Percentiles rank a stretch among this genome's conserved stretches.
Evolutionary conservation across 2,329 filamentous ascomycete genomes (phyloP).

Genomic region (Alternaria triticina): DNA sequence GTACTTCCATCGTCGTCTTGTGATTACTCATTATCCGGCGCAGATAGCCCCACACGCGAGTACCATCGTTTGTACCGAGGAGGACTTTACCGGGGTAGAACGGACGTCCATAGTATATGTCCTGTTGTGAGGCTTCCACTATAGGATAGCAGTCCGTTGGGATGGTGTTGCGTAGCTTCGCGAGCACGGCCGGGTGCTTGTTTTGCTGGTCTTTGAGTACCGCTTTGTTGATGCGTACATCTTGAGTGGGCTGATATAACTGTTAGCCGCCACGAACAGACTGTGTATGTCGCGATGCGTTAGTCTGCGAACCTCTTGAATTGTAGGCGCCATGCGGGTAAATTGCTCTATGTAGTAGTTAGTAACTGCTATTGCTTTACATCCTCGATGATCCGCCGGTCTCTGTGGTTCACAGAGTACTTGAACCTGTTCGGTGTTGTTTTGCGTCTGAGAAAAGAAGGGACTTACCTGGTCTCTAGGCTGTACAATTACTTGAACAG

Average conservation of each 20-base stretch:
- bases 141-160: neutral
- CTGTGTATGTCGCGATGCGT: neutral
- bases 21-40: neutral
- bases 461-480: neutral
- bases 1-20: neutral
- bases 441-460: neutral
- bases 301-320: neutral
- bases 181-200: neutral
- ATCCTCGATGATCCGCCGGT: neutral
- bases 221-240: neutral
- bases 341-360: neutral
- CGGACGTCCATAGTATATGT: neutral
- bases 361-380: neutral
- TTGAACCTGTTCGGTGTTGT: neutral
- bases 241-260: neutral
- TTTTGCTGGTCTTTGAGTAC: neutral
- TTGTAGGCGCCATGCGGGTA: neutral
- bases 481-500: neutral
- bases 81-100: neutral
- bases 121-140: neutral
- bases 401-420: neutral
- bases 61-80: neutral
- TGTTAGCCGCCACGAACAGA: neutral
- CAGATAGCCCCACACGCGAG: neutral
- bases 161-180: neutral